Conservation (phyloP, 805 yeast genomes). For the Wickerhamiella kazuoi region DNA sequence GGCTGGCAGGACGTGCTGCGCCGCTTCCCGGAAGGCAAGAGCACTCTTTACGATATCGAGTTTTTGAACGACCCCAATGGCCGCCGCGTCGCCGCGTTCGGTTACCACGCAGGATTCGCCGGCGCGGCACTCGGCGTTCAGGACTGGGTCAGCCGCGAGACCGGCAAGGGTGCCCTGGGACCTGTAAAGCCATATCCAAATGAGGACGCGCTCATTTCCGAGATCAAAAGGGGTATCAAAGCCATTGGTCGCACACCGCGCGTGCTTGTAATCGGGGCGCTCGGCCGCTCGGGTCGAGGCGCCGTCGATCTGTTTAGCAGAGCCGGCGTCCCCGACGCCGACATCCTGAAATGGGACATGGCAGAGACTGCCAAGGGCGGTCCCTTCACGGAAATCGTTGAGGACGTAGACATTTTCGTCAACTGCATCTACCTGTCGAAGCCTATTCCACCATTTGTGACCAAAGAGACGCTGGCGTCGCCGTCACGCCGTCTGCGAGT, state of each 20-base stretch:
- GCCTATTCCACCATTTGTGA: slow-evolving; percentile 86
- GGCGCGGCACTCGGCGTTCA: slow-evolving; percentile 94
- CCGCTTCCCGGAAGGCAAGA: slow-evolving; percentile 84
- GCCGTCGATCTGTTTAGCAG: slow-evolving; percentile 70
- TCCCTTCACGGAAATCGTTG: slow-evolving; percentile 82
- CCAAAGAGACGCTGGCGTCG: slow-evolving; percentile 45
- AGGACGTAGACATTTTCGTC: slow-evolving; percentile 68
- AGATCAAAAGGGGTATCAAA: slow-evolving; percentile 45
- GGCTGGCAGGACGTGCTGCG: slow-evolving; percentile 89
- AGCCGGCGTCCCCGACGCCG: slow-evolving; percentile 73
- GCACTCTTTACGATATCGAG: slow-evolving; percentile 82
- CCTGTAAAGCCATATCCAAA: slow-evolving; percentile 70
- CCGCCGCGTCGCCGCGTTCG: slow-evolving; percentile 98
- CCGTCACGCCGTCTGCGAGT: slow-evolving; percentile 61
- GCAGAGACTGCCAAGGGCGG: slow-evolving; percentile 94
- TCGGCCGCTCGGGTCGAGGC: slow-evolving; percentile 98
- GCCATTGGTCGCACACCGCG: slow-evolving; percentile 45
- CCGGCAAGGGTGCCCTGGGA: slow-evolving; percentile 44
- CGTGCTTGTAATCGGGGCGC: slow-evolving; percentile 84
- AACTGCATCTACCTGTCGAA: slow-evolving; percentile 89
- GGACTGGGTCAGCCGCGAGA: slow-evolving; percentile 88
- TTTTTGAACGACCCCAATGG: slow-evolving; percentile 87
- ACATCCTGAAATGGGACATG: slow-evolving; percentile 89
- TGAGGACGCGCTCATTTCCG: slow-evolving; percentile 56
- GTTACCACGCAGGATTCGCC: slow-evolving; percentile 99